These are phyloP conservation scores for Beauveria australis DNA, from an alignment of 2,329 filamentous ascomycete genomes.

Conservation along the genomic window DNA sequence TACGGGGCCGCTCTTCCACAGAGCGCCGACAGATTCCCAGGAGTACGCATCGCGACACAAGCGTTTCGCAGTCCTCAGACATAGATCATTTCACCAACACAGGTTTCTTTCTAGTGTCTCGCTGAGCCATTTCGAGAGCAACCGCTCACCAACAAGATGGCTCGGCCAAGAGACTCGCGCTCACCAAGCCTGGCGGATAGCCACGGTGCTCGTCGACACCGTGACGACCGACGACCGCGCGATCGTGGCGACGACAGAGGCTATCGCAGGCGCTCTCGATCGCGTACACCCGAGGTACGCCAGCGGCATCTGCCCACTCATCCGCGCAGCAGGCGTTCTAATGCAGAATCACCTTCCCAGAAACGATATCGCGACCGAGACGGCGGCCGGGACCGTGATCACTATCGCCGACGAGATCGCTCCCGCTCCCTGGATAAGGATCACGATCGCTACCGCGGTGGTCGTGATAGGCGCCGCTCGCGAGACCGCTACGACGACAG, in stretches of 20 bases:
- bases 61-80: constrained; percentile 8
- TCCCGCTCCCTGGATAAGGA: constrained; percentile 51
- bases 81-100: constrained; percentile 10
- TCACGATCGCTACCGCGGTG: constrained; percentile 57
- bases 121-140: neutral
- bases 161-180: constrained; percentile 62
- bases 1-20: neutral
- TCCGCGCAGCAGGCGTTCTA: constrained; percentile 24
- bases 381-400: constrained; percentile 40
- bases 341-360: constrained; percentile 34
- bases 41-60: constrained; percentile 10
- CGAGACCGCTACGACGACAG: constrained; percentile 51
- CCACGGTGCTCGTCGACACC: constrained; percentile 62
- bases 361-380: constrained; percentile 51
- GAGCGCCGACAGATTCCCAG: constrained; percentile 3
- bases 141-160: constrained; percentile 32
- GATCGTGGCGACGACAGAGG: constrained; percentile 43
- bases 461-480: constrained; percentile 57
- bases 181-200: constrained; percentile 93
- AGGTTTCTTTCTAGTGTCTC: constrained; percentile 7
- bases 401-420: constrained; percentile 59
- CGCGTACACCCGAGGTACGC: constrained; percentile 57
- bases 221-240: constrained; percentile 48
- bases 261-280: constrained; percentile 49
- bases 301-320: constrained; percentile 12